Conservation (phyloP, 2,329 filamentous ascomycete species). For the Canariomyces notabilis region DNA sequence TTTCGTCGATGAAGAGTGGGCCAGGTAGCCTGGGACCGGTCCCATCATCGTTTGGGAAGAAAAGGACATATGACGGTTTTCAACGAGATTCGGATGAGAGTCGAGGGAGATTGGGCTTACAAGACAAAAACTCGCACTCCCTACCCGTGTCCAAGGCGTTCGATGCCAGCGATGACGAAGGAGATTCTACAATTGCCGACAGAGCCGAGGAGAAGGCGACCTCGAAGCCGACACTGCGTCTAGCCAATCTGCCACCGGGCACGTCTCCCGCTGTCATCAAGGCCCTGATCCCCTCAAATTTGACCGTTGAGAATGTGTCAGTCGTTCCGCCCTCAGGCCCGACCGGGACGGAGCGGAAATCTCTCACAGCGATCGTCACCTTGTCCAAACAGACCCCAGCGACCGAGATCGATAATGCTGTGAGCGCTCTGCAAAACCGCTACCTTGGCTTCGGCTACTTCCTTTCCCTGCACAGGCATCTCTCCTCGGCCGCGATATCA, state of each 20-base stretch:
- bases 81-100: slow-evolving; percentile 30
- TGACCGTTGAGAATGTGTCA: slow-evolving; percentile 69
- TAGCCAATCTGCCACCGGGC: slow-evolving; percentile 56
- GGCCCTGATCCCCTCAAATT: slow-evolving; percentile 51
- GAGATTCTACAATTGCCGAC: slow-evolving; percentile 38
- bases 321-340: slow-evolving; percentile 55
- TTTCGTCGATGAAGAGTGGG: slow-evolving; percentile 54
- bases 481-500: slow-evolving; percentile 69
- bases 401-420: slow-evolving; percentile 74
- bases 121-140: slow-evolving; percentile 38
- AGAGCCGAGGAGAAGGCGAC: slow-evolving; percentile 54
- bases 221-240: slow-evolving; percentile 57
- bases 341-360: slow-evolving; percentile 59
- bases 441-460: slow-evolving; percentile 84
- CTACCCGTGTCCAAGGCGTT: slow-evolving; percentile 67
- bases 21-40: slow-evolving; percentile 57
- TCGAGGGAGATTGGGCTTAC: slow-evolving; percentile 35
- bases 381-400: slow-evolving; percentile 75
- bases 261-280: slow-evolving; percentile 57
- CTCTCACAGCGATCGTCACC: slow-evolving; percentile 72
- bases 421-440: slow-evolving; percentile 72
- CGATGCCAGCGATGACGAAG: slow-evolving; percentile 59
- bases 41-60: slow-evolving; percentile 47
- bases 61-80: slow-evolving; percentile 48
- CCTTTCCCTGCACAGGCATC: slow-evolving; percentile 71